phyloP scores from a whole-genome alignment of 169 alveolate genomes.

The Plasmodium chabaudi region DNA sequence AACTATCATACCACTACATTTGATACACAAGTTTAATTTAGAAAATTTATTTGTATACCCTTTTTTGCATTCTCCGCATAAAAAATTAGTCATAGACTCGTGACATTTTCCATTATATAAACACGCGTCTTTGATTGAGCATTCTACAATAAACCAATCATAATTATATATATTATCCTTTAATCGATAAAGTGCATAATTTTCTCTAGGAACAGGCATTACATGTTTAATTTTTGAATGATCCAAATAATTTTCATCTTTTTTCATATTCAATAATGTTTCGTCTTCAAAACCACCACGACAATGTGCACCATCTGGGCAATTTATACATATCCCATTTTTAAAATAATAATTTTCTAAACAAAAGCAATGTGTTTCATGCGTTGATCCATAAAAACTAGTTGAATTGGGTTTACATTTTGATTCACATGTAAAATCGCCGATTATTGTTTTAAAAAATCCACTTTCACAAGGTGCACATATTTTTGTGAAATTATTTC shows the following conservation, averaged over 20 bases:
- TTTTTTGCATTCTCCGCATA: conserved; percentile 82
- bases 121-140: conserved; percentile 82
- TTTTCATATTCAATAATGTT: conserved; percentile 52
- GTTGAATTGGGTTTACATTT: conserved; percentile 79
- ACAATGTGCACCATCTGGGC: conserved; percentile 84
- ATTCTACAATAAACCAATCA: conserved; percentile 81
- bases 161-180: conserved; percentile 57
- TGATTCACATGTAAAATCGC: conserved; percentile 81
- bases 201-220: conserved; percentile 80
- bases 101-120: conserved; percentile 74
- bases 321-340: conserved; percentile 76
- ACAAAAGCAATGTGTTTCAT: conserved; percentile 82
- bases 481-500: conserved; percentile 57
- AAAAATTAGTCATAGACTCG: conserved; percentile 81
- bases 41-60: conserved; percentile 82
- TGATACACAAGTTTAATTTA: conserved; percentile 75
- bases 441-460: conserved; percentile 78
- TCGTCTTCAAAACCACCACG: conserved; percentile 79
- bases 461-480: conserved; percentile 83
- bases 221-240: conserved; percentile 77
- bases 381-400: conserved; percentile 77
- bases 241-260: conserved; percentile 70
- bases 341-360: conserved; percentile 79
- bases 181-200: conserved; percentile 77
- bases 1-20: conserved; percentile 76